phyloP scores from a whole-genome alignment of 805 yeast species.

The Cyberlindnera galapagoensis region DNA sequence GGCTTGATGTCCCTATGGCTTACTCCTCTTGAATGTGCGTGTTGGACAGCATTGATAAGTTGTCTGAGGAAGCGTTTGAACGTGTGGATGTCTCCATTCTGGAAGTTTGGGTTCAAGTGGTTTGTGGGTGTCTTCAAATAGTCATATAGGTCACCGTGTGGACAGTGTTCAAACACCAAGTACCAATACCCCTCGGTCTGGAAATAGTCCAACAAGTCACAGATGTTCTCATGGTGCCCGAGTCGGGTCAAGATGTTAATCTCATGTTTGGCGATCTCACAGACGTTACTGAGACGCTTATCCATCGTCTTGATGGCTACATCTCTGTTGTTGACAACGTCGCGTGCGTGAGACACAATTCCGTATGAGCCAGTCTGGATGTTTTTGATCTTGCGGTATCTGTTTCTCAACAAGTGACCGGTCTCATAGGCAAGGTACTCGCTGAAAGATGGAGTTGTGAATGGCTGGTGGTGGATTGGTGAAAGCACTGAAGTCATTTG shows the following conservation, averaged over 20 bases:
- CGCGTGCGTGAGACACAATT: slow-evolving; percentile 47
- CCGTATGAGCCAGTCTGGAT: slow-evolving; percentile 50
- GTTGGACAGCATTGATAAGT: slow-evolving; percentile 43
- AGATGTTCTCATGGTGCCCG: slow-evolving; percentile 41
- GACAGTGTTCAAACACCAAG: slow-evolving; percentile 60
- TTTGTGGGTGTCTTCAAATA: slow-evolving; percentile 25
- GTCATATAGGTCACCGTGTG: slow-evolving; percentile 64
- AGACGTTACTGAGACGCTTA: slow-evolving; percentile 34
- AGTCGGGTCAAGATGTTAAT: slow-evolving; percentile 31
- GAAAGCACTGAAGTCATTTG: too few species aligned
- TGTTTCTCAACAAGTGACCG: slow-evolving; percentile 29
- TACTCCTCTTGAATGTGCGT: slow-evolving; percentile 51
- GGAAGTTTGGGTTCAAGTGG: slow-evolving; percentile 13
- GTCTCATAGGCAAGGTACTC: slow-evolving; percentile 36
- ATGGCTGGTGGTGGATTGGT: too few species aligned
- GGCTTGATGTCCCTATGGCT: slow-evolving; percentile 73
- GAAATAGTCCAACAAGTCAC: slow-evolving; percentile 51
- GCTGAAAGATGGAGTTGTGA: too few species aligned
- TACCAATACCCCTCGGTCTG: slow-evolving; percentile 47
- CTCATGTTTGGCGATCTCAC: slow-evolving; percentile 49
- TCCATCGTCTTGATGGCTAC: slow-evolving; percentile 54
- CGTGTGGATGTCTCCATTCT: slow-evolving; percentile 17
- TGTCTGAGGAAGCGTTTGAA: slow-evolving; percentile 39
- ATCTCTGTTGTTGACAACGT: slow-evolving; percentile 24
- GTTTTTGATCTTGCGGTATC: slow-evolving; percentile 37